Evolutionary conservation across 1,284 basidiomycete species (phyloP).

Genomic region (Tylopilus sp.): DNA sequence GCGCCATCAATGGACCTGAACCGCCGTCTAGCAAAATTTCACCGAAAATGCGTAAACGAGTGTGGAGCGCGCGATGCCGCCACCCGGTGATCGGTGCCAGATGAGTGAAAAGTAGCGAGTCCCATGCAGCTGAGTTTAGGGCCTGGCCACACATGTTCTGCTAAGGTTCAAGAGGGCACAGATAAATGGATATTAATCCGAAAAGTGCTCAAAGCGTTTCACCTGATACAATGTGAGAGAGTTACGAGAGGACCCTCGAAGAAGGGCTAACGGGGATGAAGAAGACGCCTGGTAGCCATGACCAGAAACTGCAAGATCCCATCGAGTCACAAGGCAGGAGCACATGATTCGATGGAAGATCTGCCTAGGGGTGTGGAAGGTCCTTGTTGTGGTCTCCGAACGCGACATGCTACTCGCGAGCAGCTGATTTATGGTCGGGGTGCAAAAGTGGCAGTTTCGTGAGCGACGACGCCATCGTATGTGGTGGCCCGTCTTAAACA

Average conservation of each 20-base stretch:
- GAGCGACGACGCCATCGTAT: too few relatives aligned
- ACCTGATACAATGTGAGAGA: background rate
- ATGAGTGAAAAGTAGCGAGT: background rate
- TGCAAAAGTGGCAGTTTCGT: background rate
- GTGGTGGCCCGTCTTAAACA: background rate
- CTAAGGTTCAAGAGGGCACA: background rate
- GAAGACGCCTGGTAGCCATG: too few relatives aligned
- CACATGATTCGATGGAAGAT: background rate
- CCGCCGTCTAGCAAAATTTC: background rate
- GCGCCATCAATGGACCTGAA: background rate
- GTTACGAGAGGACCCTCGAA: background rate
- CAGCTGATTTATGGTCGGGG: background rate
- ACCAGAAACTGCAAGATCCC: background rate
- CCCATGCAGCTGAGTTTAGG: background rate
- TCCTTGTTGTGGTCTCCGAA: background rate
- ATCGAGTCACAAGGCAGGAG: background rate
- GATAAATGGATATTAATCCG: too few relatives aligned
- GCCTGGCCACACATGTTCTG: too few relatives aligned
- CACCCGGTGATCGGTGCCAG: background rate
- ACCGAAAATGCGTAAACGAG: background rate
- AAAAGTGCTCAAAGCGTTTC: background rate
- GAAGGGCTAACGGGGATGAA: background rate
- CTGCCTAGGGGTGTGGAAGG: background rate
- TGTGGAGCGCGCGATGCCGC: background rate
- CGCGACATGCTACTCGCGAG: background rate